phyloP scores from a whole-genome alignment of 768 basidiomycete species.

The Suillus ampliporus region DNA sequence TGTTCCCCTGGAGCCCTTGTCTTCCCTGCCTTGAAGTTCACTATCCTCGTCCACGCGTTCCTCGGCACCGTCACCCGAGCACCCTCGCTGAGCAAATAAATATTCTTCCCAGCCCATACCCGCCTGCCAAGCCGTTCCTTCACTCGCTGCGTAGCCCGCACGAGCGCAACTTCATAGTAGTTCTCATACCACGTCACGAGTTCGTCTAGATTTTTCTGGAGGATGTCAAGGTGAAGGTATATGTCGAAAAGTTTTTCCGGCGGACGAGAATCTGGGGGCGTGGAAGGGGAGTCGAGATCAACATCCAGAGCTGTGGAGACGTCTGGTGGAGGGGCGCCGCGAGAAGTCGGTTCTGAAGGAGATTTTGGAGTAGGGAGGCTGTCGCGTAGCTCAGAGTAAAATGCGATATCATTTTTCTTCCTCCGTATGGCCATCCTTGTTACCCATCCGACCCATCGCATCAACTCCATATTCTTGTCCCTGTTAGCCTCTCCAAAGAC shows the following conservation, averaged over 20 bases:
- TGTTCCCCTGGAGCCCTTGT: background rate
- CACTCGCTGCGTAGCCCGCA: constrained; percentile 61
- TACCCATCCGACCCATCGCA: constrained; percentile 63
- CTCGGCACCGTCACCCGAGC: constrained; percentile 45
- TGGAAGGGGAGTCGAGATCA: constrained; percentile 34
- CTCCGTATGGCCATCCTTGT: constrained; percentile 49
- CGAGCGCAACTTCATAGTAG: constrained; percentile 48
- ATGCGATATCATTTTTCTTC: constrained; percentile 54
- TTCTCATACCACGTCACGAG: constrained; percentile 49
- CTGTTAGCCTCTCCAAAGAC: constrained; percentile 64
- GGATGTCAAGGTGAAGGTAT: constrained; percentile 58
- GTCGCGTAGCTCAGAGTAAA: constrained; percentile 43
- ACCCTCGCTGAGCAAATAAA: constrained; percentile 51
- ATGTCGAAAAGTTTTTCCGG: constrained; percentile 49
- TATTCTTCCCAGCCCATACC: constrained; percentile 63
- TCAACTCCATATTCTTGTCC: constrained; percentile 59
- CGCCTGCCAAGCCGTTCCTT: constrained; percentile 83
- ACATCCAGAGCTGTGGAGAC: constrained; percentile 19
- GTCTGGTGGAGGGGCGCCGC: constrained; percentile 25
- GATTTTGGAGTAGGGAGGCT: constrained; percentile 18
- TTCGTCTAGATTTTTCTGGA: constrained; percentile 58
- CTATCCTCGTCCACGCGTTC: constrained; percentile 54
- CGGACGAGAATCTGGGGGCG: constrained; percentile 22
- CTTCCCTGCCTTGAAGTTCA: constrained; percentile 46
- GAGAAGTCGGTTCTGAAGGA: constrained; percentile 13